phyloP scores from a whole-genome alignment of 2,329 filamentous ascomycete species.

The Diaporthe ilicicola region DNA sequence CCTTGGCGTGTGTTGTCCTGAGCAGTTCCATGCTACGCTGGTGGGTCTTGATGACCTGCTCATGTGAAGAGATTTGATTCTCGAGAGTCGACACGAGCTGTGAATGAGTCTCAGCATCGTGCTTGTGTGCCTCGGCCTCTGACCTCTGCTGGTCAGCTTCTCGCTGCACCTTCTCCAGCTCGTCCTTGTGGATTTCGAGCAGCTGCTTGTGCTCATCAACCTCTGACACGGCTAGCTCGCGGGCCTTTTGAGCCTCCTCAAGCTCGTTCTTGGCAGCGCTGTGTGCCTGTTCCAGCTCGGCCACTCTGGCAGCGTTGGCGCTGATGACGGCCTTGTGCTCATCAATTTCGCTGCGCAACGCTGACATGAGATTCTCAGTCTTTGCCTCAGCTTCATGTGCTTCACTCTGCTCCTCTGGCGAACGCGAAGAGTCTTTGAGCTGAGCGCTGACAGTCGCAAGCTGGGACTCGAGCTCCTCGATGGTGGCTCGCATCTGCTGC shows the following conservation, averaged over 20 bases:
- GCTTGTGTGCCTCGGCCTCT: conserved; percentile 55
- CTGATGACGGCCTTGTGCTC: conserved; percentile 81
- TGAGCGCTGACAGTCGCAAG: conserved; percentile 29
- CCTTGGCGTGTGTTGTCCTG: conserved; percentile 56
- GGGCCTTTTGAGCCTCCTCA: conserved; percentile 69
- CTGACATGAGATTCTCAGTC: conserved; percentile 67
- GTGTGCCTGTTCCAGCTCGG: conserved; percentile 78
- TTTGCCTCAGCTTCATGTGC: conserved; percentile 59
- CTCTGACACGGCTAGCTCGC: conserved; percentile 59
- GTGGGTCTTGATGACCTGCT: conserved; percentile 63
- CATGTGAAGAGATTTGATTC: conserved; percentile 67
- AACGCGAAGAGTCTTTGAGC: conserved; percentile 13
- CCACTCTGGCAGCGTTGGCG: conserved; percentile 73
- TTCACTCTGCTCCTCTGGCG: conserved; percentile 41
- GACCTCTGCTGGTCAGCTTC: conserved; percentile 61
- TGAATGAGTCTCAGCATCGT: conserved; percentile 30
- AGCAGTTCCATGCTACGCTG: conserved; percentile 60
- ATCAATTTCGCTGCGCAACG: conserved; percentile 78
- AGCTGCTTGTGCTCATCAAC: conserved; percentile 50
- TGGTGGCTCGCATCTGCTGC: conserved; percentile 74
- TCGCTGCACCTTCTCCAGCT: conserved; percentile 73
- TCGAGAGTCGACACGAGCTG: conserved; percentile 62
- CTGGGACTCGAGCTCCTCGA: conserved; percentile 75
- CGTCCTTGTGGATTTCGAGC: conserved; percentile 51
- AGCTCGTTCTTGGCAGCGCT: conserved; percentile 72